Evolutionary conservation across 2,329 filamentous ascomycete species (phyloP).

Genomic region (Cadophora sp.): DNA sequence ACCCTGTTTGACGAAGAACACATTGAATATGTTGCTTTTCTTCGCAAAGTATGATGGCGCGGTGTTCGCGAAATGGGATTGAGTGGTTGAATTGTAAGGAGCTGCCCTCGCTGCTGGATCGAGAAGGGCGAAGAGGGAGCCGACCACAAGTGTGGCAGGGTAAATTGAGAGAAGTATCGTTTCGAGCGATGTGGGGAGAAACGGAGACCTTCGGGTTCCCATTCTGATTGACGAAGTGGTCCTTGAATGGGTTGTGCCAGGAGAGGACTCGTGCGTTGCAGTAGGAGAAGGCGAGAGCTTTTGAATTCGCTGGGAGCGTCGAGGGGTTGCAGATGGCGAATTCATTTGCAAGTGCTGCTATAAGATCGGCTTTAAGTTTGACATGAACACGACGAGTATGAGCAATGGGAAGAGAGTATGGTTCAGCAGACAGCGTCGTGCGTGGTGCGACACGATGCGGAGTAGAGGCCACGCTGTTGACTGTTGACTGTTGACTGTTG

Average conservation of each 20-base stretch:
- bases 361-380: slow-evolving; percentile 26
- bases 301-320: slow-evolving; percentile 40
- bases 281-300: slow-evolving; percentile 33
- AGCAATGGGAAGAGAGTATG: not conserved
- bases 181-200: slow-evolving; percentile 75
- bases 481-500: no score
- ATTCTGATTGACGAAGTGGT: slow-evolving; percentile 21
- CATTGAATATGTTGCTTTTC: slow-evolving; percentile 92
- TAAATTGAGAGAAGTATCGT: slow-evolving; percentile 71
- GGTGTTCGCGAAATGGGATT: slow-evolving; percentile 66
- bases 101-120: slow-evolving; percentile 73
- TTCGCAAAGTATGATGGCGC: slow-evolving; percentile 89
- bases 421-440: no score
- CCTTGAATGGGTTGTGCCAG: slow-evolving; percentile 1
- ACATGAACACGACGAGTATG: not conserved
- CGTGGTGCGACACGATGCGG: not conserved
- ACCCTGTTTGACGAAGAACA: slow-evolving; percentile 91
- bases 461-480: slow-evolving; percentile 33
- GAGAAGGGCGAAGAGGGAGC: slow-evolving; percentile 79
- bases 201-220: slow-evolving; percentile 53
- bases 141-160: slow-evolving; percentile 78
- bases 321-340: slow-evolving; percentile 38
- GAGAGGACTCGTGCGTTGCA: slow-evolving; percentile 12
- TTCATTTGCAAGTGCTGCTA: slow-evolving; percentile 40
- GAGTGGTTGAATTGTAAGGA: slow-evolving; percentile 65